Conservation (phyloP, 495 filamentous ascomycete species). For the Xylaria telfairii region DNA sequence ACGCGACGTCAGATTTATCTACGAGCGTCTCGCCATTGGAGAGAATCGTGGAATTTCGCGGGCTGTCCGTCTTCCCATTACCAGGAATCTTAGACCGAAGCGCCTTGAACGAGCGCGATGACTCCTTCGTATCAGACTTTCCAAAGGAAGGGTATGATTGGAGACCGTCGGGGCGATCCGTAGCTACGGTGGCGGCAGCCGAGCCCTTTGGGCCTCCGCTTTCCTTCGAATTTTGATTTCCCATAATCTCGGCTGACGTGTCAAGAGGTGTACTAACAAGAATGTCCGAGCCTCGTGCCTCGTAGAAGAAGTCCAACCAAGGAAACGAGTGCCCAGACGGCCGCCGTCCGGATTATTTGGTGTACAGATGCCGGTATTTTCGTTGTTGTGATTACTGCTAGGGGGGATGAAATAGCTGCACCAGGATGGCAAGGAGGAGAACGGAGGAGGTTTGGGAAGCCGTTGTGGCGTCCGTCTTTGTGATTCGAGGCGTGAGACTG, state of each 20-base stretch:
- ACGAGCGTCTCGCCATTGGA: constrained; percentile 59
- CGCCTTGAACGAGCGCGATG: constrained; percentile 84
- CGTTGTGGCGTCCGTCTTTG: constrained; percentile 52
- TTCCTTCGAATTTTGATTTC: constrained; percentile 88
- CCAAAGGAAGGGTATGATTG: constrained; percentile 90
- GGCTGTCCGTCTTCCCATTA: constrained; percentile 73
- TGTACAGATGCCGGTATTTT: constrained; percentile 37
- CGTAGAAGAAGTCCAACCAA: constrained; percentile 25
- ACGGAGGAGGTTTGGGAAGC: constrained; percentile 50
- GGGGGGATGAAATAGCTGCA: constrained; percentile 55
- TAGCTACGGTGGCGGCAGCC: constrained; percentile 42
- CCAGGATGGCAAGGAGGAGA: constrained; percentile 52
- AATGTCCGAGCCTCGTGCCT: constrained; percentile 27
- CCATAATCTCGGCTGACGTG: constrained; percentile 63
- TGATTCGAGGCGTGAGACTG: constrained; percentile 21
- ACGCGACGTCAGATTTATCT: constrained; percentile 78
- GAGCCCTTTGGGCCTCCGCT: constrained; percentile 54
- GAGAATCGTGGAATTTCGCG: constrained; percentile 73
- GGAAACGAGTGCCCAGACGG: constrained; percentile 45
- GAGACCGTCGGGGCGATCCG: constrained; percentile 50
- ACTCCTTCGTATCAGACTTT: constrained; percentile 94
- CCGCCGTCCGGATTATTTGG: constrained; percentile 44
- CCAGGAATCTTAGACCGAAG: constrained; percentile 67
- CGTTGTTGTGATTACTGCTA: constrained; percentile 38
- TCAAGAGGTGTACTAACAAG: constrained; percentile 12